Evolutionary conservation across 2,329 filamentous ascomycete species (phyloP), one percentile per base, ranked within the genome.

Genomic region (Truncatella angustata): DNA sequence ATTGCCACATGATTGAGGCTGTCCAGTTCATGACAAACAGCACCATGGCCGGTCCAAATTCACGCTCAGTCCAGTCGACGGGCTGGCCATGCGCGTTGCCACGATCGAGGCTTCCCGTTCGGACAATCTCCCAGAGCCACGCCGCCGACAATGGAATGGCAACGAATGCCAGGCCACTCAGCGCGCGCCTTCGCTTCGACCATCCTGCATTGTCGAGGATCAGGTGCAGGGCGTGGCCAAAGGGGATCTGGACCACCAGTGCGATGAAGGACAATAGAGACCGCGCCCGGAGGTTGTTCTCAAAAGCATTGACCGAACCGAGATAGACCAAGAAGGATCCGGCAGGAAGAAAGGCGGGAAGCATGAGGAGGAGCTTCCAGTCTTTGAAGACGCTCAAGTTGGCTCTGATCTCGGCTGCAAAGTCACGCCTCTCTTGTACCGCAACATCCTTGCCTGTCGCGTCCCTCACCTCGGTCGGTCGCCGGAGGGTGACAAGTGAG

Each of bases 311-410:
- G 30, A 65, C 63, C 4, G 66, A 67, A 24, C 66, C 66, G 18
- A 58, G 57, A 43, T 67, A 68, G 10, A 68, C 64, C 21, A 69
- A 57, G 46, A 65, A 68, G 16, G 58, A 61, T 53, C 67, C 64
- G 9, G 61, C 58, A 10, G 65, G 53, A 16, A 65, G 52, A 40
- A 56, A 60, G 16, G 52, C 49, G 2, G 58, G 58, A 5, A 60
- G 44, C 62, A 66, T 65, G 16, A 65, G 46, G 16, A 61, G 48
- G 3, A 65, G 49, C 53, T 61, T 66, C 42, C 65, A 60, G n/a
- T 60, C 53, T 23, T 24, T 23, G 21, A 49, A 36, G 12, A 49
- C 35, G 20, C 32, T 9, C 3, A 66, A 44, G 18, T 62, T 67
- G 11, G 62, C 55, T 35, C 63, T 64, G 20, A 68, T 46, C 44